A percentile compares a stretch with the other conserved stretches of the same genome.
Evolutionary conservation across 2,329 filamentous ascomycete genomes (phyloP).

Genomic region (Nemania serpens): DNA sequence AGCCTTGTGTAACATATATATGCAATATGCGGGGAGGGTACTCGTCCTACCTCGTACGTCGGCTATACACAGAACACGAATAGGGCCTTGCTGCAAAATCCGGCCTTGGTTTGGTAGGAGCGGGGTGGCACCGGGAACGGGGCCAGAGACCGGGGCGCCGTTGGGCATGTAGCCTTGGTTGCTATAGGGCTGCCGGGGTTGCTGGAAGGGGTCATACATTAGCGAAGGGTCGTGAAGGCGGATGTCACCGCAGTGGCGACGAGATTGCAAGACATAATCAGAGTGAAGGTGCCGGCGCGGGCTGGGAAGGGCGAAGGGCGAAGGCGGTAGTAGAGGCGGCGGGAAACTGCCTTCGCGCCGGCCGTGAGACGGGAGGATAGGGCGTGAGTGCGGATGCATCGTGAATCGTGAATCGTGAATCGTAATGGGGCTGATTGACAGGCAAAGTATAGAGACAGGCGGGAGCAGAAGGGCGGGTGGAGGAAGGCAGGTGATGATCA

Average conservation of each 20-base stretch:
- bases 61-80: slow-evolving; percentile 71
- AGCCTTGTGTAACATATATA: slow-evolving; percentile 17
- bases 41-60: slow-evolving; percentile 68
- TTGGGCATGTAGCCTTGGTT: slow-evolving; percentile 67
- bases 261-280: slow-evolving; percentile 8
- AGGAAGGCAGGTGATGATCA: not conserved
- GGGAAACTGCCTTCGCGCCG: slow-evolving; percentile 5
- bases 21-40: slow-evolving; percentile 6
- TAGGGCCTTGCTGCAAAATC: slow-evolving; percentile 67
- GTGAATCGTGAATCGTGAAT: slow-evolving; percentile 13
- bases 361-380: not conserved
- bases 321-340: not conserved
- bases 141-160: slow-evolving; percentile 56
- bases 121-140: slow-evolving; percentile 64
- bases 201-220: slow-evolving; percentile 33
- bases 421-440: not conserved
- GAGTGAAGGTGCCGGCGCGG: not conserved
- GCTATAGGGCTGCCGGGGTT: slow-evolving; percentile 49
- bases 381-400: slow-evolving; percentile 18
- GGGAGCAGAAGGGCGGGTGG: not conserved
- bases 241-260: slow-evolving; percentile 22
- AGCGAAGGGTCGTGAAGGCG: slow-evolving; percentile 26
- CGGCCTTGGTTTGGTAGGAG: slow-evolving; percentile 71
- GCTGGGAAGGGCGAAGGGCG: not conserved
- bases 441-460: not conserved